Conservation (phyloP, 208 protist species). For the Acanthamoeba sp. region DNA sequence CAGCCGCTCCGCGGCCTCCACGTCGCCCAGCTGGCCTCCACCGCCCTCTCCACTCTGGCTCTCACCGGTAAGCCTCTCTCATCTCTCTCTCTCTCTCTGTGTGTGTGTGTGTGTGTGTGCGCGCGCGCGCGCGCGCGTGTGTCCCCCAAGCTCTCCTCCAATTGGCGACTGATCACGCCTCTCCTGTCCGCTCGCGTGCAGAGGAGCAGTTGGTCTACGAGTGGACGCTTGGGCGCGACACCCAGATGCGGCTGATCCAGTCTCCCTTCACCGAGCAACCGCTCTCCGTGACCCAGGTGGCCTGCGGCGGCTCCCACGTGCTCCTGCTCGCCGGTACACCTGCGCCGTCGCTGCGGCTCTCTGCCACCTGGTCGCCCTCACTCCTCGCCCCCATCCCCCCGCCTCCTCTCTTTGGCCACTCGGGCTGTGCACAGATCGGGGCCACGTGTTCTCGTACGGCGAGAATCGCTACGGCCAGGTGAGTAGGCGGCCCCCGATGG, state of each 20-base stretch:
- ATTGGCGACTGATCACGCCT: no score
- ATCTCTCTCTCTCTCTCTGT: no score
- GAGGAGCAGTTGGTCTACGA: slow-evolving; percentile 22
- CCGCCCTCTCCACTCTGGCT: neutral
- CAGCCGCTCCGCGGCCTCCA: neutral
- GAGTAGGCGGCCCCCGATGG: neutral
- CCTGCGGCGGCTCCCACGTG: slow-evolving; percentile 6
- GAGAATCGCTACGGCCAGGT: slow-evolving; percentile 21
- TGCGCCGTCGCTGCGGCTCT: neutral
- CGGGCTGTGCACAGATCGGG: neutral
- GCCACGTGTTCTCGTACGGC: slow-evolving; percentile 3
- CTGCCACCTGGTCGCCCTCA: neutral
- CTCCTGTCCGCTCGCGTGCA: neutral
- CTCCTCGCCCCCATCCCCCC: no score
- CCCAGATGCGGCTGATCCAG: neutral
- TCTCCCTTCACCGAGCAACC: neutral
- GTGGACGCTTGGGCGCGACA: neutral
- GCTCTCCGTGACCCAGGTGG: neutral
- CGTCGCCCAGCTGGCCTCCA: slow-evolving; percentile 38
- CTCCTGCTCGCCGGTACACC: slow-evolving; percentile 7
- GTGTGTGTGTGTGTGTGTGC: no score
- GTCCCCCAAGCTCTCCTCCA: no score
- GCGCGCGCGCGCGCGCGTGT: no score
- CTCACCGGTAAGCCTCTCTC: slow-evolving; percentile 3
- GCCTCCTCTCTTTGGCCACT: neutral